A percentile compares a stretch with the other conserved stretches of the same genome.
Evolutionary conservation across 257 asterid genomes (phyloP).

Genomic region (Petrea volubilis): DNA sequence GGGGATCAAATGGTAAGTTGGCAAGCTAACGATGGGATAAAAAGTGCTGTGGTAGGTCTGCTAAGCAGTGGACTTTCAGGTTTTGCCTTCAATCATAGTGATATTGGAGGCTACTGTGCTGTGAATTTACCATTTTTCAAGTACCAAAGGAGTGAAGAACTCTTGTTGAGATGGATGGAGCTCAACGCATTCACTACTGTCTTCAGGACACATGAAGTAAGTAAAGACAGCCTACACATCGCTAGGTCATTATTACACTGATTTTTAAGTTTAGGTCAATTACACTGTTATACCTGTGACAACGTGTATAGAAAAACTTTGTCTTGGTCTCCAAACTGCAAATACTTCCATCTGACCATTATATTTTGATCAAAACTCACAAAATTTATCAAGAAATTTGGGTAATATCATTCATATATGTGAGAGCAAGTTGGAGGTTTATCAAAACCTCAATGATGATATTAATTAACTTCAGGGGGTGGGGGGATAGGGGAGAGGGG

Average conservation of each 20-base stretch:
- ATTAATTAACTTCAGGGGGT: too few species aligned
- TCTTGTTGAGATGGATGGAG: slow-evolving; percentile 94
- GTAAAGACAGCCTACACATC: slow-evolving; percentile 20
- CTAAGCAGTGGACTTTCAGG: slow-evolving; percentile 90
- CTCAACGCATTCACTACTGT: slow-evolving; percentile 83
- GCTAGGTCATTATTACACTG: not conserved
- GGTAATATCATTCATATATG: too few species aligned
- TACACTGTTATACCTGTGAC: not conserved
- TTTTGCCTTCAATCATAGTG: slow-evolving; percentile 90
- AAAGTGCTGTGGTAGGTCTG: slow-evolving; percentile 88
- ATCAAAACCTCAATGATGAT: too few species aligned
- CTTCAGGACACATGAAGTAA: slow-evolving; percentile 92
- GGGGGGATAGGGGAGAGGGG: too few species aligned
- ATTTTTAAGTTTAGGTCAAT: not conserved
- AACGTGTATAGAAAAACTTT: too few species aligned
- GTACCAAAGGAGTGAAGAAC: slow-evolving; percentile 83
- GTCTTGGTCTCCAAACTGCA: too few species aligned
- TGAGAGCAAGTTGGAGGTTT: too few species aligned
- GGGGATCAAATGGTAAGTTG: slow-evolving; percentile 99
- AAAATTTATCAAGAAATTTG: too few species aligned
- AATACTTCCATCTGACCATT: too few species aligned
- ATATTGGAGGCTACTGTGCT: slow-evolving; percentile 91
- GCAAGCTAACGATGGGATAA: slow-evolving; percentile 95
- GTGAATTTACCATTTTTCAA: slow-evolving; percentile 70
- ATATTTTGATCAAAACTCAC: too few species aligned